Evolutionary conservation across 805 yeast species (phyloP).

Genomic region (Candida takata): DNA sequence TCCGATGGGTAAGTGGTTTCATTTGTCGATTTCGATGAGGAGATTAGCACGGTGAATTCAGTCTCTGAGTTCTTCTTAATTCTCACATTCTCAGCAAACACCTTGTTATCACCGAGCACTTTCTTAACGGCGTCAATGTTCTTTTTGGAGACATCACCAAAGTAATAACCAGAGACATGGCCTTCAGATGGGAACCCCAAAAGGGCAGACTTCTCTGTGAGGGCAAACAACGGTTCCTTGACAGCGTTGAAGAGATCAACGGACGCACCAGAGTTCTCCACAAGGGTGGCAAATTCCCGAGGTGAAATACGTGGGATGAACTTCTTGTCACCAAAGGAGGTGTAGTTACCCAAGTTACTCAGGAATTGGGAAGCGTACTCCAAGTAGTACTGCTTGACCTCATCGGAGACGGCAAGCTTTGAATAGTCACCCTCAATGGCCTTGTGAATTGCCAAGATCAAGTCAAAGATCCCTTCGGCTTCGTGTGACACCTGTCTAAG

Average conservation of each 20-base stretch:
- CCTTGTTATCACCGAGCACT: slow-evolving; percentile 53
- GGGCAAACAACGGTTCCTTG: slow-evolving; percentile 42
- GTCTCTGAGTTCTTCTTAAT: slow-evolving; percentile 46
- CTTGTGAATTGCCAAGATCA: slow-evolving; percentile 55
- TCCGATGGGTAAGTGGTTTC: slow-evolving; percentile 47
- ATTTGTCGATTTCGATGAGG: slow-evolving; percentile 51
- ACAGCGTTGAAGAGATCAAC: slow-evolving; percentile 31
- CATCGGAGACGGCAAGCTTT: slow-evolving; percentile 29
- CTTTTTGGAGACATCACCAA: slow-evolving; percentile 42
- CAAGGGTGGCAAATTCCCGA: slow-evolving; percentile 43
- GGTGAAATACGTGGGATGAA: slow-evolving; percentile 60
- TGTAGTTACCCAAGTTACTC: slow-evolving; percentile 70
- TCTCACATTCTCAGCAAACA: slow-evolving; percentile 78
- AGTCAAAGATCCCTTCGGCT: slow-evolving; percentile 66
- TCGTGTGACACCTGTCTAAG: slow-evolving; percentile 79
- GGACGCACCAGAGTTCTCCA: slow-evolving; percentile 31
- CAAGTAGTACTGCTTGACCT: slow-evolving; percentile 41
- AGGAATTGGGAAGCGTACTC: slow-evolving; percentile 74
- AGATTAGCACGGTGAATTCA: slow-evolving; percentile 56
- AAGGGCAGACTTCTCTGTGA: slow-evolving; percentile 40
- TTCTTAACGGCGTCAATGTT: slow-evolving; percentile 65
- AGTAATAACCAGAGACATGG: slow-evolving; percentile 69
- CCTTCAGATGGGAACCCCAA: slow-evolving; percentile 78
- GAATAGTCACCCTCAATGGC: slow-evolving; percentile 41
- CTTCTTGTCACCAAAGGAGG: slow-evolving; percentile 84